Evolutionary conservation across 2,329 filamentous ascomycete species (phyloP).

Genomic region (Gyromitra esculenta): DNA sequence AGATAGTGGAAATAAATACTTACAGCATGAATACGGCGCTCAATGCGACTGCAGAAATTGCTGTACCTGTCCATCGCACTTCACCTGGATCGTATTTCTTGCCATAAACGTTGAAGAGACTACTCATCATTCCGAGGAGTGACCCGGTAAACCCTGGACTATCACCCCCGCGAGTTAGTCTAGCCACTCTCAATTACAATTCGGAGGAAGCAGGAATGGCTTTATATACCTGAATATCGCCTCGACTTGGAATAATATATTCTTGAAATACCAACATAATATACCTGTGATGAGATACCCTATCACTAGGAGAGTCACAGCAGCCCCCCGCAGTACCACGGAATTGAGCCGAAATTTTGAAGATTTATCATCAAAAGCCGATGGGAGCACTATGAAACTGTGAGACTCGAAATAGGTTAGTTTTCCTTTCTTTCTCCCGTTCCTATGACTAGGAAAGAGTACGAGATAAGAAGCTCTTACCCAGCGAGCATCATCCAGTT

Average conservation of each 20-base stretch:
- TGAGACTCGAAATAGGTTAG: constrained; percentile 1
- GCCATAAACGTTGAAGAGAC: constrained; percentile 48
- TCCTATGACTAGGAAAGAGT: not conserved
- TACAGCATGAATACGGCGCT: constrained; percentile 47
- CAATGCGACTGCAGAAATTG: constrained; percentile 40
- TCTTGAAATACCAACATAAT: constrained; percentile 50
- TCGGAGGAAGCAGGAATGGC: not conserved
- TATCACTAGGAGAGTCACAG: constrained; percentile 36
- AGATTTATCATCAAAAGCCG: constrained; percentile 44
- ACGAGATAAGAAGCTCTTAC: not conserved
- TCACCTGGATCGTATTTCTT: constrained; percentile 38
- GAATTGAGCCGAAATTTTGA: constrained; percentile 42
- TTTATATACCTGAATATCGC: constrained; percentile 40
- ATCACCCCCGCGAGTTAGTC: not conserved
- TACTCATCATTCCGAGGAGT: constrained; percentile 44
- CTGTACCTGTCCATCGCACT: constrained; percentile 39
- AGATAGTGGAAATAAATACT: constrained; percentile 44
- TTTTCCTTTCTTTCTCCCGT: not conserved
- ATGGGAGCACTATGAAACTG: constrained; percentile 49
- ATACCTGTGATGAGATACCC: constrained; percentile 48
- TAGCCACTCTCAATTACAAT: not conserved
- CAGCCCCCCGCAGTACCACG: constrained; percentile 8
- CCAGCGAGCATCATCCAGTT: constrained; percentile 52
- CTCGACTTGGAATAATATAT: constrained; percentile 49
- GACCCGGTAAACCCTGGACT: constrained; percentile 49